Base-by-base conservation (phyloP, 306 rosid genomes). In the Gynostemma pentaphyllum region DNA sequence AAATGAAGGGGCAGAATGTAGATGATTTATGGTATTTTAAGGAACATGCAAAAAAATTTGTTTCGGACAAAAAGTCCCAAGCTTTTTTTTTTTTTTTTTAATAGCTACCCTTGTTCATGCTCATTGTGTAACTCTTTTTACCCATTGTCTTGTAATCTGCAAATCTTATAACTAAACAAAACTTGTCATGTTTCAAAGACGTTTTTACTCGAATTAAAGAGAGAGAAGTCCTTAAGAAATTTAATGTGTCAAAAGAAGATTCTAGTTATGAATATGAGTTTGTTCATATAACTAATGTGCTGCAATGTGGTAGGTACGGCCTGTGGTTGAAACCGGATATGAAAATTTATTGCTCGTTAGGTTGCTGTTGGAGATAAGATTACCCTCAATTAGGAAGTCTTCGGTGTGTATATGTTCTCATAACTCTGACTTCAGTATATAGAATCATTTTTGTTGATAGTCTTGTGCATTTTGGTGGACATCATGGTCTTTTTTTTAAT, bases 281-380 rank as follows among this genome's bases (percentile, higher is more conserved):
- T 21, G 61, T 45, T 49, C 23, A 66, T 49, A 36, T 49, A 18
- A 66, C 59, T 30, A 66, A 49, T 49, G 16, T 32, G 46, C 22
- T 66, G 60, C 13, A 19, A 1, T 63, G 40, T 83, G 75, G 82
- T 77, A 90, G 97, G 96, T 90, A 69, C 88, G 97, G 9, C 97
- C 95, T 28, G 96, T 90, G 61, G 97, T 87, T 68, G 97, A 90
- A 78, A 90, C 97, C 57, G 97, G 97, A 74, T 87, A 87, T 72
- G 97, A 90, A 78, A 87, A 83, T 51, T 21, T 90, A 68, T 74
- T 90, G 46, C 94, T 90, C 55, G 95, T 87, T 82, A 87, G 95
- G 77, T 70, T 90, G 78, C 79, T 90, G 81, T 75, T 87, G 62
- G 96, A 90, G 80, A 81, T 66, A 70, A 87, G 84, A 67, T 26